Percentiles rank a stretch among this genome's conserved stretches.
Evolutionary conservation across 2,329 filamentous ascomycete species (phyloP).

Genomic region (Rosellinia necatrix): DNA sequence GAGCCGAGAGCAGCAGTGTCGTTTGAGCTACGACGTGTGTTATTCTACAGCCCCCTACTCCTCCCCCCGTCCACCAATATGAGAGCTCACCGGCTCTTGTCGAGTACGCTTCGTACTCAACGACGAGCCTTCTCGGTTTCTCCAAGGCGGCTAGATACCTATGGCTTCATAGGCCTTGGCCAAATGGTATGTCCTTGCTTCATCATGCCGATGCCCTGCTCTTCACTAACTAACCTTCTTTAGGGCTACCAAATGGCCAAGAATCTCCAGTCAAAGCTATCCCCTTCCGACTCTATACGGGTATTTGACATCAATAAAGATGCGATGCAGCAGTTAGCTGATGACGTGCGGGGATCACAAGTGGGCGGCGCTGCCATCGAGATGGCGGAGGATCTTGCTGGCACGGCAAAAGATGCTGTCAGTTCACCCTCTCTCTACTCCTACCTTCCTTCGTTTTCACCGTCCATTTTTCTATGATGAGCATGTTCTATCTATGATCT

Average conservation of each 20-base stretch:
- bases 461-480: slow-evolving; percentile 43
- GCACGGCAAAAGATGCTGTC: slow-evolving; percentile 59
- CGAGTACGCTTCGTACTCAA: slow-evolving; percentile 42
- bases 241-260: slow-evolving; percentile 67
- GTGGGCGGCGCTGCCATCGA: slow-evolving; percentile 53
- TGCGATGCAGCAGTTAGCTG: slow-evolving; percentile 51
- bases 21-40: no score
- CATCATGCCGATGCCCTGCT: background rate
- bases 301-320: slow-evolving; percentile 62
- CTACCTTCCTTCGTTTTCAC: slow-evolving; percentile 10
- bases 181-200: slow-evolving; percentile 57
- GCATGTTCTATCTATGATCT: slow-evolving; percentile 65
- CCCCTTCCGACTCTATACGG: slow-evolving; percentile 54
- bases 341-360: slow-evolving; percentile 51
- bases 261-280: slow-evolving; percentile 63
- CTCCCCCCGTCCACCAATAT: slow-evolving; percentile 50
- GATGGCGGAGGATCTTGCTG: slow-evolving; percentile 50
- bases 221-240: slow-evolving; percentile 10
- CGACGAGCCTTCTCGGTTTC: slow-evolving; percentile 58
- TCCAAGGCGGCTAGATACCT: slow-evolving; percentile 53
- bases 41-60: no score
- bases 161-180: slow-evolving; percentile 64
- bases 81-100: slow-evolving; percentile 50
- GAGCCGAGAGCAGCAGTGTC: slow-evolving; percentile 10
- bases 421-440: slow-evolving; percentile 34